Evolutionary conservation across 148 eudicot genomes (phyloP).

Genomic region (Heliosperma pusillum): DNA sequence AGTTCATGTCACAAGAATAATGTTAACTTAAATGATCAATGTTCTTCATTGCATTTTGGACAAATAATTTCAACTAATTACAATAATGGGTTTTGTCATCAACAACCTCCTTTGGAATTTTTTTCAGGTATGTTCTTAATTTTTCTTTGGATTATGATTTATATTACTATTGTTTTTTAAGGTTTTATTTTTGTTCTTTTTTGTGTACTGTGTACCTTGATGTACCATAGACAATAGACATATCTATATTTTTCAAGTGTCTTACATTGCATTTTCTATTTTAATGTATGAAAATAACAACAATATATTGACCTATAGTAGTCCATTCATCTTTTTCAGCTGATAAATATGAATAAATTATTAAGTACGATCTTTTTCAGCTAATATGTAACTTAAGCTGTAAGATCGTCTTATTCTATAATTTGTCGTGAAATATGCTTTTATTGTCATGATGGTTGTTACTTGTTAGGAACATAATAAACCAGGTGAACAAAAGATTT

Average conservation of each 20-base stretch:
- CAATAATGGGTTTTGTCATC: constrained; percentile 19
- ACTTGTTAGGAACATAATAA: background rate
- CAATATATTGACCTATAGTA: too few species aligned
- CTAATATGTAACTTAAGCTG: too few species aligned
- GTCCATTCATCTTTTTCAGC: too few species aligned
- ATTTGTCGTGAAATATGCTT: too few species aligned
- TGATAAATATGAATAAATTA: too few species aligned
- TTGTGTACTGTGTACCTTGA: background rate
- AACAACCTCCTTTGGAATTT: constrained; percentile 30
- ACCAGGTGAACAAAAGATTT: constrained; percentile 13
- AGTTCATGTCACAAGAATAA: constrained; percentile 8
- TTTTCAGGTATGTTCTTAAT: constrained; percentile 23
- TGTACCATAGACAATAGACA: too few species aligned
- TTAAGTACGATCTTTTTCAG: too few species aligned
- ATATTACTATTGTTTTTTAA: too few species aligned
- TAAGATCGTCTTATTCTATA: too few species aligned
- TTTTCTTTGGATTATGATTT: background rate
- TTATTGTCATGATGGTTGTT: background rate
- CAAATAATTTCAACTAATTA: background rate
- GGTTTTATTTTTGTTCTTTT: background rate
- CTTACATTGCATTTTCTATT: too few species aligned
- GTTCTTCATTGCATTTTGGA: constrained; percentile 5
- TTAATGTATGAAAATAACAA: too few species aligned
- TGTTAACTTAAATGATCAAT: background rate
- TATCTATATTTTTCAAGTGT: too few species aligned